Base-by-base conservation (phyloP, 768 basidiomycete species). In the Boletus vermiculosoides region DNA sequence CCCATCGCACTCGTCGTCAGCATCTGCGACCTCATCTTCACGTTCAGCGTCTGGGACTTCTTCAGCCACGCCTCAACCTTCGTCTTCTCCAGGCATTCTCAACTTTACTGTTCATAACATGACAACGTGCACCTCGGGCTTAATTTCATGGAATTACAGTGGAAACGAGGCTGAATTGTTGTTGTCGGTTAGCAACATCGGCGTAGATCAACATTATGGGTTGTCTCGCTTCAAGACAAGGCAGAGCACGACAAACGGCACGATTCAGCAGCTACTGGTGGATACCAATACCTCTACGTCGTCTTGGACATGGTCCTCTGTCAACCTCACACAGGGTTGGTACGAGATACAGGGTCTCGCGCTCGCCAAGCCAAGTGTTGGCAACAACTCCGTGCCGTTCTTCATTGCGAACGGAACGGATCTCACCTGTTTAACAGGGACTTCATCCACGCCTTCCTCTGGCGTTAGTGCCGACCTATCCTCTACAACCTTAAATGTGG, bases 301-400 rank as follows among this genome's bases (percentile, higher is more conserved):
- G 0, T 54, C 52, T 18, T 83, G 70, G 67, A 68, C 62, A 4
- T 85, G 86, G 84, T 5, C 65, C 1, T 45, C 69, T 3, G 82
- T 86, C 47, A 73, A 74, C 55, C 67, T 84, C 23, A 66, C 79
- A 0, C 68, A 74, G 51, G 85, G 85, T 4, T 78, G 74, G 76
- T 86, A 86, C 61, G 45, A 59, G 13, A 47, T 78, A 44, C 48
- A 60, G 49, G 76, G 69, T 33, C 23, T 41, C 10, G 64, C 42
- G 28, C 25, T 56, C 31, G 34, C 57, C 6, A 13, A 55, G 23
- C 54, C 57, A 6, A 36, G 23, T 4, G 20, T 60, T 28, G 23
- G 50, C 18, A 46, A 20, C 11, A 12, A 23, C 12, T 80, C 78
- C 16, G 2, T 52, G 2, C 28, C 62, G 2, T 80, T 81, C 53